These are phyloP conservation scores for Ettlia oleoabundans DNA, from an alignment of 139 green algal genomes.

Conservation along the genomic window DNA sequence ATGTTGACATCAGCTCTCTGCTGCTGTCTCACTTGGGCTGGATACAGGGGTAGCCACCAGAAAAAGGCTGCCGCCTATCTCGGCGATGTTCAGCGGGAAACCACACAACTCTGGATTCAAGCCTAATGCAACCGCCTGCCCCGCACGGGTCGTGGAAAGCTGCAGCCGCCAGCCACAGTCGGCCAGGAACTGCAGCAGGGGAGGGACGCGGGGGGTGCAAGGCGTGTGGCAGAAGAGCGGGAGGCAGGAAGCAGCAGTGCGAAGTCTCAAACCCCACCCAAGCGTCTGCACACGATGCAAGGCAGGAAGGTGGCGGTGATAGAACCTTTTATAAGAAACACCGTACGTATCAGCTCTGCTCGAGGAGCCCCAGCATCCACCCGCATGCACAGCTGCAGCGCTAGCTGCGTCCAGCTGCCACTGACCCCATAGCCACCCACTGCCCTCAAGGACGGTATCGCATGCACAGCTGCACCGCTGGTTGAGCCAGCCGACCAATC, in stretches of 20 bases:
- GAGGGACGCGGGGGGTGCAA: no score
- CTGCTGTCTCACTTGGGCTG: neutral
- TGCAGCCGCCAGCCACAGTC: constrained; percentile 20
- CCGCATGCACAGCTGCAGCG: no score
- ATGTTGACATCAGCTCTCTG: no score
- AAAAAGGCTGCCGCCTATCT: constrained; percentile 6
- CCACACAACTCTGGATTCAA: neutral
- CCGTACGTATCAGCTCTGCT: no score
- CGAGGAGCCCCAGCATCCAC: no score
- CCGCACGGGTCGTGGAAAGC: neutral
- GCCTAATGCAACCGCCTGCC: constrained; percentile 8
- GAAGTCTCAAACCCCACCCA: neutral
- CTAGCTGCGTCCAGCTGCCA: no score
- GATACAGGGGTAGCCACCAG: constrained; percentile 16
- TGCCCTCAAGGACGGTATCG: no score
- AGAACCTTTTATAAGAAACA: no score
- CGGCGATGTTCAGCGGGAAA: neutral
- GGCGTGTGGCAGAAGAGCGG: no score
- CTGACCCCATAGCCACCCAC: no score
- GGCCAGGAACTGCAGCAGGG: constrained; percentile 21
- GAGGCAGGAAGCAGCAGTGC: no score
- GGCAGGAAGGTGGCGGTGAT: no score
- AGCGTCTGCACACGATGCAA: neutral
- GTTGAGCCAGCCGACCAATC: neutral
- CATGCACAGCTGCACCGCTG: neutral